A percentile compares a stretch with the other conserved stretches of the same genome.
These are phyloP conservation scores for Basidiobolus meristosporus DNA, from an alignment of 371 early-diverging fungal genomes.

Conservation along the genomic window DNA sequence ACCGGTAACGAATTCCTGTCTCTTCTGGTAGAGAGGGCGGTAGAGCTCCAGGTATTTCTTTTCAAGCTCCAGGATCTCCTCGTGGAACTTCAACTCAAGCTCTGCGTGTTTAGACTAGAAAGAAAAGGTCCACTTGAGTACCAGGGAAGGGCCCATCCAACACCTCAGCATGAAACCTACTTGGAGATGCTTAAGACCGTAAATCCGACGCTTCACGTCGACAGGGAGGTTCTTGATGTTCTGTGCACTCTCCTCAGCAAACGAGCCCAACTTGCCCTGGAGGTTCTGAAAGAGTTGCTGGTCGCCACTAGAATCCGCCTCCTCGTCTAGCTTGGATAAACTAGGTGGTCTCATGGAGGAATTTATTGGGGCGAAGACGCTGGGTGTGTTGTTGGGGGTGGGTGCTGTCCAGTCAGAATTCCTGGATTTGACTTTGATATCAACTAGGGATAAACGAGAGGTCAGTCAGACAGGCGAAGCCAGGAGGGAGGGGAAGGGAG, in stretches of 20 bases:
- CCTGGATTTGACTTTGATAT: no score
- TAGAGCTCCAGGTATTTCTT: slow-evolving; percentile 75
- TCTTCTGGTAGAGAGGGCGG: slow-evolving; percentile 67
- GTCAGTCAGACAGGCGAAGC: no score
- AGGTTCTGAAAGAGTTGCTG: no score
- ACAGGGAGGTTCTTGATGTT: slow-evolving; percentile 61
- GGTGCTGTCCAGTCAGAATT: no score
- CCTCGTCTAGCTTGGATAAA: no score
- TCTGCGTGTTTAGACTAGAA: slow-evolving; percentile 64
- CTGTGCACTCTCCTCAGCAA: slow-evolving; percentile 61
- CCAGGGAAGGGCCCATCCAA: background rate
- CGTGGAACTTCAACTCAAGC: slow-evolving; percentile 65
- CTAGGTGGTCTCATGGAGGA: no score
- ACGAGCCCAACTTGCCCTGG: slow-evolving; percentile 46
- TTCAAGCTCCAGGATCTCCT: slow-evolving; percentile 78
- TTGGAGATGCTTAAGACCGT: slow-evolving; percentile 37
- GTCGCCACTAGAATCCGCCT: no score
- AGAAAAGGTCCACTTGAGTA: no score
- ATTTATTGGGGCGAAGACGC: no score
- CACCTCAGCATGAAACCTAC: background rate
- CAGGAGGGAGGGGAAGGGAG: no score
- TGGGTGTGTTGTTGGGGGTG: no score
- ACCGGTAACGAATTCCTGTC: slow-evolving; percentile 43
- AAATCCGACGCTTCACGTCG: slow-evolving; percentile 58
- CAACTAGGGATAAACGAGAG: no score